These are phyloP conservation scores for Penicillium sp. DNA, from an alignment of 2,329 filamentous ascomycete genomes.

Conservation along the genomic window DNA sequence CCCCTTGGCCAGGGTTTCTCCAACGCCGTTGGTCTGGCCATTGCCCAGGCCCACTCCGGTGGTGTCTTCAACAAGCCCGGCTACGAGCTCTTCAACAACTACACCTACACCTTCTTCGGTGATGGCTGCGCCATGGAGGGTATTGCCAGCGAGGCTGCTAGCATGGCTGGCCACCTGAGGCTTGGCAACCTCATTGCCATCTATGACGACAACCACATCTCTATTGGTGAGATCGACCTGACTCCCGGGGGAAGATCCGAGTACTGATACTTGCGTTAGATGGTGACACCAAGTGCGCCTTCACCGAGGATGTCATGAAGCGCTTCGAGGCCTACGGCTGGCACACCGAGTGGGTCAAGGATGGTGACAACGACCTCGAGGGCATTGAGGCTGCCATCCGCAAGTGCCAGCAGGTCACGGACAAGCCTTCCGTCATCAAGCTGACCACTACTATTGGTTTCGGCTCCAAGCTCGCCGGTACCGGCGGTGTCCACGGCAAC, in stretches of 20 bases:
- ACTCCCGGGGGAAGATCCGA: not conserved
- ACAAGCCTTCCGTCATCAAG: slow-evolving; percentile 97
- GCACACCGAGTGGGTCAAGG: slow-evolving; percentile 79
- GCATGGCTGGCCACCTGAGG: slow-evolving; percentile 91
- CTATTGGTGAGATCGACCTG: slow-evolving; percentile 55
- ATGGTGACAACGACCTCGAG: slow-evolving; percentile 85
- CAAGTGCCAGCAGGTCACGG: slow-evolving; percentile 78
- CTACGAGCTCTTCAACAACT: slow-evolving; percentile 88
- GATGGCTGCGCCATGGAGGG: slow-evolving; percentile 99
- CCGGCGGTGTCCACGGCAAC: slow-evolving; percentile 92
- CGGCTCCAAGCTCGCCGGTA: slow-evolving; percentile 89
- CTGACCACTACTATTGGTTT: slow-evolving; percentile 96
- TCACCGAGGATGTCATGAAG: slow-evolving; percentile 94
- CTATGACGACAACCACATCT: slow-evolving; percentile 99
- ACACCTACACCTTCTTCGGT: slow-evolving; percentile 95
- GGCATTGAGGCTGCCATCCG: slow-evolving; percentile 85
- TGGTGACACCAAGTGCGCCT: slow-evolving; percentile 90
- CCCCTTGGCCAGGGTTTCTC: slow-evolving; percentile 95
- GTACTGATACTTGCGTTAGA: slow-evolving; percentile 51
- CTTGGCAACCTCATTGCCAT: slow-evolving; percentile 95
- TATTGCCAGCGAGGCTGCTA: slow-evolving; percentile 88
- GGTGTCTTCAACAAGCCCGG: slow-evolving; percentile 96
- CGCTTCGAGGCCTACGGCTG: slow-evolving; percentile 97
- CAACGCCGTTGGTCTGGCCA: slow-evolving; percentile 96
- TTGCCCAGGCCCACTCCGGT: slow-evolving; percentile 88